Evolutionary conservation across 768 basidiomycete species (phyloP).

Genomic region (Chalciporus piperatus): DNA sequence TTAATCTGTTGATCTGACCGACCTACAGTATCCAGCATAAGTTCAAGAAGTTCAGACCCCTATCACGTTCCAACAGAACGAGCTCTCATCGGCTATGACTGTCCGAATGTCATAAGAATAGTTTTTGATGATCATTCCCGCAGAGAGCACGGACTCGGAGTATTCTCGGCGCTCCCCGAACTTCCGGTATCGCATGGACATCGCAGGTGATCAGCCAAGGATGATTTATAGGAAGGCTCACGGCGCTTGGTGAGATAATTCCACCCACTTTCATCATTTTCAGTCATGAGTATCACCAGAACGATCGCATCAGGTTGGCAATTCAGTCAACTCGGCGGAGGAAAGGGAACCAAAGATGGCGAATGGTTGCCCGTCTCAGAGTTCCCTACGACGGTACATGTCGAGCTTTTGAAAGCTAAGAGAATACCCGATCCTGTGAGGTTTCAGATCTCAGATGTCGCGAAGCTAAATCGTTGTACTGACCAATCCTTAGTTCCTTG

Average conservation of each 20-base stretch:
- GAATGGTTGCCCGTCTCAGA: slow-evolving; percentile 65
- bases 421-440: slow-evolving; percentile 83
- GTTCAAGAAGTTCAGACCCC: neutral
- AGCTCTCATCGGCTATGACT: neutral
- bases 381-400: slow-evolving; percentile 86
- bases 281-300: slow-evolving; percentile 21
- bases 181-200: neutral
- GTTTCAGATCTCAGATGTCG: slow-evolving; percentile 5
- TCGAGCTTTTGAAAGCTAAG: slow-evolving; percentile 70
- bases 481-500: slow-evolving; percentile 53
- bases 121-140: neutral
- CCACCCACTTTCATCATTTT: neutral
- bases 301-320: slow-evolving; percentile 50
- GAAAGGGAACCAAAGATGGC: slow-evolving; percentile 51
- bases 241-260: neutral
- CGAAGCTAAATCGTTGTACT: slow-evolving; percentile 1
- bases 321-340: slow-evolving; percentile 67
- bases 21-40: too few species aligned
- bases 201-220: slow-evolving; percentile 1
- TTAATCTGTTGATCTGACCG: too few species aligned
- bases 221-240: slow-evolving; percentile 3
- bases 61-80: too few species aligned
- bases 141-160: slow-evolving; percentile 1
- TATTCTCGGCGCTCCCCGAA: slow-evolving; percentile 8
- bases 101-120: neutral